Base-by-base conservation (phyloP, 352 stramenopile species). In the Phytopythium mirpurense region DNA sequence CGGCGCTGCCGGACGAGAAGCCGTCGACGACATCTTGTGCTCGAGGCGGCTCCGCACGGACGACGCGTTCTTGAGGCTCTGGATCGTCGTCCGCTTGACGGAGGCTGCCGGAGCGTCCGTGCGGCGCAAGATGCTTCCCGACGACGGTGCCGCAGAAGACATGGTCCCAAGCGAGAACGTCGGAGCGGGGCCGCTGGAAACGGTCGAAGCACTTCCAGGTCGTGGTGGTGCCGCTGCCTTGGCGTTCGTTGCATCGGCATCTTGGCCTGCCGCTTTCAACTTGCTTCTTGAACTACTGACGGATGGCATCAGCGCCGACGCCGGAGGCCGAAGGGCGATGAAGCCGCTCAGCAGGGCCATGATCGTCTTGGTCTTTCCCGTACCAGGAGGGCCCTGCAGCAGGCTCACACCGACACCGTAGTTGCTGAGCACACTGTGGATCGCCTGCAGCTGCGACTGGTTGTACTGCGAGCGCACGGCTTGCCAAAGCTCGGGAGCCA, bases 301-400 rank as follows among this genome's bases (percentile, higher is more conserved):
- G 21, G 62, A 60, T 26, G 59, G 56, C 50, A 83, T 72, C 21
- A 87, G 54, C 5, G 77, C 56, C 27, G 74, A 64, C 12, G 77
- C 60, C 24, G 81, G 81, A 26, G 83, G 64, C 44, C 74, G 68
- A 23, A 93, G 57, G 29, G 85, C 61, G 8, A 95, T 38, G 34
- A 93, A 78, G 7, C 85, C 80, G 42, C 83, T 93, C 1, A 95
- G 56, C 9, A 95, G 44, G 0, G 68, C 85, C 78, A 95, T 87
- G 41, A 97, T 93, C 5, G 90, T 98, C 55, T 94, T 93, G 2
- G 94, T 98, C 65, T 98, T 98, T 32, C 94, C 94, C 18, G 91
- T 98, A 55, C 95, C 95, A 2, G 96, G 96, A 7, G 96, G 96
- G 15, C 96, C 96, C 73, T 99, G 96, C 6, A 99, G 74, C 27